Percentiles rank a stretch among this genome's conserved stretches.
These are phyloP conservation scores for Hypoxylon sp. DNA, from an alignment of 2,329 filamentous ascomycete species.

Conservation along the genomic window DNA sequence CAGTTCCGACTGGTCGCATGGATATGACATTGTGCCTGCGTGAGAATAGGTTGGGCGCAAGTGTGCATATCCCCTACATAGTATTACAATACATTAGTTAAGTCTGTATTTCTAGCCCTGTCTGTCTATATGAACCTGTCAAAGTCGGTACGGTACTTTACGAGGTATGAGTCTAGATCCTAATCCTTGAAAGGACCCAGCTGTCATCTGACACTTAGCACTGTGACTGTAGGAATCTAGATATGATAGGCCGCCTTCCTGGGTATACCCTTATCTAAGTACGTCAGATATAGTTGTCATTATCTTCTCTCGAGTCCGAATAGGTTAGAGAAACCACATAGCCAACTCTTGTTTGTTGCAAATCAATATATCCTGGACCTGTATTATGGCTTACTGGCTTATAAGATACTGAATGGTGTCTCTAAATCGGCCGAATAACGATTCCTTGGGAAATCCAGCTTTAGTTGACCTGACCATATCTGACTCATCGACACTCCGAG, in stretches of 20 bases:
- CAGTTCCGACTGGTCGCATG: background rate
- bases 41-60: background rate
- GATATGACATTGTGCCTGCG: background rate
- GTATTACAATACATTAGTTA: background rate
- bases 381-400: background rate
- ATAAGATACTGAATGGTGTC: background rate
- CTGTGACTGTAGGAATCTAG: background rate
- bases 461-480: background rate
- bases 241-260: constrained; percentile 18
- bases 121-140: constrained; percentile 4
- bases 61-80: background rate
- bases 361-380: constrained; percentile 3
- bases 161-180: background rate
- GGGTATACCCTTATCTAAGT: constrained; percentile 4
- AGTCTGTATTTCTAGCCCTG: constrained; percentile 4
- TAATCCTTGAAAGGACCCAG: constrained; percentile 10
- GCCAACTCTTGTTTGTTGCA: background rate
- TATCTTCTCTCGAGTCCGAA: background rate
- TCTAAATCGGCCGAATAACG: background rate
- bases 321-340: background rate
- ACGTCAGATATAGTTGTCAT: constrained; percentile 6
- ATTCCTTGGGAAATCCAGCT: background rate
- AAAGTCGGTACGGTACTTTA: background rate
- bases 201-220: background rate
- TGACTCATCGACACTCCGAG: background rate